phyloP scores from a whole-genome alignment of 352 stramenopile genomes.

The Globisporangium paddicum region DNA sequence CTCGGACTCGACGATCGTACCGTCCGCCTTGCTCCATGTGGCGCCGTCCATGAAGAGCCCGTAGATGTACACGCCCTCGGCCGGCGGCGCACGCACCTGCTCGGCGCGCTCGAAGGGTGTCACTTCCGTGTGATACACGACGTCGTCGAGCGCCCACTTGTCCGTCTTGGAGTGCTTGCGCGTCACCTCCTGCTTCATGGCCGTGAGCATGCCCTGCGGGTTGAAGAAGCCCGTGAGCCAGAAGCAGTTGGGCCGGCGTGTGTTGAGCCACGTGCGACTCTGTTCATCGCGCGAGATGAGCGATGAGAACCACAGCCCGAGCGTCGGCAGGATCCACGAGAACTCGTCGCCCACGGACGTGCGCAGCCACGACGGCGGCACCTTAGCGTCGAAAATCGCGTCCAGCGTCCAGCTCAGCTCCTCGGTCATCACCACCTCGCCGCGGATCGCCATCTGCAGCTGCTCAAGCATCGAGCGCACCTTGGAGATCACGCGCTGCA shows the following conservation, averaged over 20 bases:
- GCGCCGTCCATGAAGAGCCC: conserved; percentile 97
- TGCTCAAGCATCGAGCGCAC: conserved; percentile 94
- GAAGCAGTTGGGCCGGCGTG: conserved; percentile 92
- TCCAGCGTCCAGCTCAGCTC: conserved; percentile 94
- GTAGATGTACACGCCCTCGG: conserved; percentile 97
- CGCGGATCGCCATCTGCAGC: conserved; percentile 96
- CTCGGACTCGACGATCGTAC: conserved; percentile 93
- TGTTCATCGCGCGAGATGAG: conserved; percentile 95
- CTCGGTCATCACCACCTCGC: conserved; percentile 97
- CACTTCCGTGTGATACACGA: conserved; percentile 97
- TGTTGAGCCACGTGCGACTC: conserved; percentile 95
- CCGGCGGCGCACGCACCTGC: conserved; percentile 82
- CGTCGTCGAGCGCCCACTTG: conserved; percentile 97
- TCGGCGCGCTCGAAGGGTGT: conserved; percentile 92
- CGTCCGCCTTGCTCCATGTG: conserved; percentile 93
- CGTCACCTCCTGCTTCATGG: conserved; percentile 99
- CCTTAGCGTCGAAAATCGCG: conserved; percentile 95
- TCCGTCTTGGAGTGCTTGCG: conserved; percentile 95
- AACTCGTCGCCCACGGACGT: conserved; percentile 97
- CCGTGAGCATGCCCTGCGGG: conserved; percentile 96
- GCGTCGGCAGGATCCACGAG: conserved; percentile 94
- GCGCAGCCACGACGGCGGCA: conserved; percentile 94
- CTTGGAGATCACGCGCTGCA: conserved; percentile 96
- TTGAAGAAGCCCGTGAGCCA: conserved; percentile 99
- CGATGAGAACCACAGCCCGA: conserved; percentile 97